Percentiles rank a stretch among this genome's conserved stretches.
Evolutionary conservation across 2,329 filamentous ascomycete species (phyloP).

Genomic region (Incumbomyces delicatus): DNA sequence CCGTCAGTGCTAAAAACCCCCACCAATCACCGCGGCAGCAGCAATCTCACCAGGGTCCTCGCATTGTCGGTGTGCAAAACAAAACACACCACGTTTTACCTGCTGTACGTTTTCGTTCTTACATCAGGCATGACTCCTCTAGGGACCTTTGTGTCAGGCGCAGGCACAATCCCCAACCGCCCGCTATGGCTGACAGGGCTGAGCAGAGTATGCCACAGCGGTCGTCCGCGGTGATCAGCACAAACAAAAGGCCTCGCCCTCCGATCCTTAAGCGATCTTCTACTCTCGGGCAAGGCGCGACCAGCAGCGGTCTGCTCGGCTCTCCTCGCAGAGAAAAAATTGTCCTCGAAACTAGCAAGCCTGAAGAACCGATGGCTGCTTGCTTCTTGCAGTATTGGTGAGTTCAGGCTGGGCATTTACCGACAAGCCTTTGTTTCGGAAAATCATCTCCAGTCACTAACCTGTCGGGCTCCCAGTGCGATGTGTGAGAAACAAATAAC

Average conservation of each 20-base stretch:
- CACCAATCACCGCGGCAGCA: too few relatives aligned
- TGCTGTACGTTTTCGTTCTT: too few relatives aligned
- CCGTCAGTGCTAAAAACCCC: too few relatives aligned
- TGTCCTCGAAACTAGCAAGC: conserved; percentile 9
- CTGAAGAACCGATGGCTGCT: conserved; percentile 30
- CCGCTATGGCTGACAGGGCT: conserved; percentile 14
- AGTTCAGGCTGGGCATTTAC: conserved; percentile 18
- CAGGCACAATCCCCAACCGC: conserved; percentile 9
- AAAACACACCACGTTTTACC: too few relatives aligned
- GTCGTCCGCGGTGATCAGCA: neutral
- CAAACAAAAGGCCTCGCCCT: conserved; percentile 7
- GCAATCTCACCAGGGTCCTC: too few relatives aligned
- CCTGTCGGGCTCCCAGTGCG: conserved; percentile 35
- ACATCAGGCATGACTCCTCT: too few relatives aligned
- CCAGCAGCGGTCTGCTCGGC: conserved; percentile 1
- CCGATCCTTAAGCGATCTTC: conserved; percentile 12
- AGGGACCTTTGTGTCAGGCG: too few relatives aligned
- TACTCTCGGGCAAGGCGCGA: neutral
- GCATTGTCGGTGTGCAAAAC: too few relatives aligned
- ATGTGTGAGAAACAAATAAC: conserved; percentile 58
- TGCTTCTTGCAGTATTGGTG: conserved; percentile 38
- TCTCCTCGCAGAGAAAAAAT: conserved; percentile 6
- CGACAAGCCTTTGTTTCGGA: too few relatives aligned
- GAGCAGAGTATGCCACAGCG: conserved; percentile 11
- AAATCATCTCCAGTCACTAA: too few relatives aligned